phyloP scores from a whole-genome alignment of 1,139 yeast genomes.

The Scheffersomyces cryptocercus region DNA sequence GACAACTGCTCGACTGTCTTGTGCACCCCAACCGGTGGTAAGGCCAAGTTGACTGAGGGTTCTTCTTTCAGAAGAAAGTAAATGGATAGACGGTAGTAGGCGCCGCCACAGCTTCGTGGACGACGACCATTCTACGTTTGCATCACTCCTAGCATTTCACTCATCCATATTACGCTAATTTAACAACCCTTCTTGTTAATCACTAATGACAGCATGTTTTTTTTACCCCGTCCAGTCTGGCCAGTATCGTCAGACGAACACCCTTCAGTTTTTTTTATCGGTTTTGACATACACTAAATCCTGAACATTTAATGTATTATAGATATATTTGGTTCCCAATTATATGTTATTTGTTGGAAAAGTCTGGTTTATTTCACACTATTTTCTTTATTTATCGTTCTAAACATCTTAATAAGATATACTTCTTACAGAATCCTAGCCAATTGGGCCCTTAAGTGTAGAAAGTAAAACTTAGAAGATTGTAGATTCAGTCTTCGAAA shows the following conservation, averaged over 20 bases:
- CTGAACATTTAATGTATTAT: conserved; percentile 1
- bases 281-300: conserved; percentile 1
- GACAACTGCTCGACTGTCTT: conserved; percentile 97
- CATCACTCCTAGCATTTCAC: too few species aligned
- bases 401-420: too few species aligned
- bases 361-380: neutral
- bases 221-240: neutral
- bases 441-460: too few species aligned
- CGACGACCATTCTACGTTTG: too few species aligned
- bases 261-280: neutral
- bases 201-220: conserved; percentile 1
- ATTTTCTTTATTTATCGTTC: too few species aligned
- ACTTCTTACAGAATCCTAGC: too few species aligned
- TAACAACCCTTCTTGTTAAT: neutral
- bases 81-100: conserved; percentile 14
- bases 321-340: neutral
- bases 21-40: conserved; percentile 99
- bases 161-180: too few species aligned
- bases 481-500: too few species aligned
- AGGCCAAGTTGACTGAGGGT: conserved; percentile 98
- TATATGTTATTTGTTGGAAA: conserved; percentile 1
- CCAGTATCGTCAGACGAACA: too few species aligned
- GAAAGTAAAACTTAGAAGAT: too few species aligned
- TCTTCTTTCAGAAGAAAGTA: conserved; percentile 99
- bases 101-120: too few species aligned